Base-by-base conservation (phyloP, 1,284 basidiomycete species). In the Golubevia pallescens region DNA sequence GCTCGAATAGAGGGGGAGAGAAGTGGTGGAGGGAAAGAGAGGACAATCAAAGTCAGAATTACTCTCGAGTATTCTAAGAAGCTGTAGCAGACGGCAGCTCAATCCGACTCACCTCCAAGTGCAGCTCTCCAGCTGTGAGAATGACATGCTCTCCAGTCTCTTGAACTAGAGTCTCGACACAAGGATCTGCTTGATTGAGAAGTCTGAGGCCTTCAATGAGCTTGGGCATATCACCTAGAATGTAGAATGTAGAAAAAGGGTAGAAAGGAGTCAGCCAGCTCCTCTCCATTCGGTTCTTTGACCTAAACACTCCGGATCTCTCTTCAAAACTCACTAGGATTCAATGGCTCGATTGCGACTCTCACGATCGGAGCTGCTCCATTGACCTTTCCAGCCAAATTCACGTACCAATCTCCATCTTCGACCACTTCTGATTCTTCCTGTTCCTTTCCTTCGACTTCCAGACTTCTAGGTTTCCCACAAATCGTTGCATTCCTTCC, bases 61-160 rank as follows among this genome's bases (percentile, higher is more conserved):
- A n/a, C n/a, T n/a, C n/a, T n/a, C n/a, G n/a, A n/a, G n/a, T n/a
- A 19, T 23, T 5, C 10, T 13, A 13, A 55, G 3, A 7, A 14
- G 42, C 5, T 20, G 38, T 38, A 13, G 4, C 13, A 1, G 13
- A 23, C 51, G 14, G 32, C n/a, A n/a, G 48, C n/a, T 19, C 10
- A 13, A 13, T 56, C 54, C 7, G 24, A 67, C 87, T 65, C 52
- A 93, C 94, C 90, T 99, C 96, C 21, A 99, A 88, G 86, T 99
- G 97, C 64, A 99, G 87, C 85, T 99, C 97, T 63, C 97, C 97
- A 0, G 97, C 97, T 5, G 94, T 93, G 69, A 98, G 87, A 74
- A 99, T 97, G 63, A 99, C 97, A 86, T 97, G 93, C 86, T 99
- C 97, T 53, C 97, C 97, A 0, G 95, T 97, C 78, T 94, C 91